phyloP scores from a whole-genome alignment of 2,329 filamentous ascomycete genomes.

The Pseudogymnoascus verrucosus region DNA sequence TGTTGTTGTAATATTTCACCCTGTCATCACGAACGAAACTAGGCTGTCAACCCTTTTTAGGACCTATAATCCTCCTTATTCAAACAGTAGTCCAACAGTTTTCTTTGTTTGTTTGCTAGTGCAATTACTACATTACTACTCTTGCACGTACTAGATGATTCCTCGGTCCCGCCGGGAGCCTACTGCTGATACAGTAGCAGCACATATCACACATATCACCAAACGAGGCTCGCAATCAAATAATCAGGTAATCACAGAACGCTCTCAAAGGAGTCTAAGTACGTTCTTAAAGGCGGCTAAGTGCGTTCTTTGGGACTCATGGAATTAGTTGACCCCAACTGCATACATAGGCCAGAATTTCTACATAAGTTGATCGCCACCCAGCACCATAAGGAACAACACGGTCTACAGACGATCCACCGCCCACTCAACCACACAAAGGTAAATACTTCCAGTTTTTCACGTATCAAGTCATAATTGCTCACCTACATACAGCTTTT shows the following conservation, averaged over 20 bases:
- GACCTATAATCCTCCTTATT: background rate
- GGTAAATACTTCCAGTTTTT: background rate
- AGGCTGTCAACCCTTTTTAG: background rate
- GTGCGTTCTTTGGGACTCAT: too few relatives aligned
- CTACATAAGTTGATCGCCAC: background rate
- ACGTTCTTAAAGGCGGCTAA: too few relatives aligned
- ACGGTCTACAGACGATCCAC: background rate
- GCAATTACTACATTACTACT: too few relatives aligned
- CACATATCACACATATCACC: background rate
- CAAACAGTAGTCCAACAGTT: background rate
- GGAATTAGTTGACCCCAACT: too few relatives aligned
- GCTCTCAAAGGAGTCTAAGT: background rate
- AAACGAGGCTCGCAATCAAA: background rate
- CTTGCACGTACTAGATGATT: background rate
- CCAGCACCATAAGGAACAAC: background rate
- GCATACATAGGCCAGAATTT: background rate
- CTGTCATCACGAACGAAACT: background rate
- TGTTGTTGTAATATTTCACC: background rate
- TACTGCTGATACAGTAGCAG: background rate
- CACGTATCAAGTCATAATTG: background rate
- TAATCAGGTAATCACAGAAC: too few relatives aligned
- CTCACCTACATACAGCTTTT: background rate
- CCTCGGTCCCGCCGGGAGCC: background rate
- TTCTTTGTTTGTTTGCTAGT: background rate
- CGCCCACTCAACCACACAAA: background rate